Base-by-base conservation (phyloP, 768 basidiomycete species). In the Kwoniella bestiolae region DNA sequence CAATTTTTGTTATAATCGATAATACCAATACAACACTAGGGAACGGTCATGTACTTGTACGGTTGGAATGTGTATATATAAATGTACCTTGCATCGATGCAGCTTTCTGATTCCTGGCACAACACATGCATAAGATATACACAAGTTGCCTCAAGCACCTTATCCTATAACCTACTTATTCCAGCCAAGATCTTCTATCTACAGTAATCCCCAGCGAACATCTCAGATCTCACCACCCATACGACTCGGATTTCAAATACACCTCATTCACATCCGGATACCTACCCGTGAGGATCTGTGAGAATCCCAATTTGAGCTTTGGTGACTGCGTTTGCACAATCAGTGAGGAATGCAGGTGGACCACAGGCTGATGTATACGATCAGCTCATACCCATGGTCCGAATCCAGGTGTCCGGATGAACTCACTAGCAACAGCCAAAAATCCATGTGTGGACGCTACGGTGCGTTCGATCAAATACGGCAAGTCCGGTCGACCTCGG, bases 281-380 rank as follows among this genome's bases (percentile, higher is more conserved):
- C 5, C 16, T 21, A 5, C 52, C 52, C 18, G 29, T 53, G 9
- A 53, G 29, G 18, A 53, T 53, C 12, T 23, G 29, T 53, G 9
- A 53, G 29, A 23, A 53, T 53, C 12, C 52, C 52, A n/a, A 53
- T 34, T 21, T 53, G 52, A 25, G 52, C 52, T 12, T 53, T 53
- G 52, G 52, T 53, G 5, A 53, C 52, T 18, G 52, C 52, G 52
- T 53, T 53, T 8, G 52, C 29, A 21, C 52, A 53, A n/a, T 53
- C 52, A 4, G 34, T n/a, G 8, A 53, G 52, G 29, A 53, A 32
- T 34, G 26, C 21, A 53, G 52, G 52, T 53, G 52, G 52, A 16
- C 52, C 52, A 18, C 52, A 53, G 25, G 29, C 52, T 53, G 26
- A 18, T 18, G 11, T 21, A 49, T 49, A 49, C 47, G 47, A 49